A percentile compares a stretch with the other conserved stretches of the same genome.
phyloP scores from a whole-genome alignment of 495 filamentous ascomycete species.

The Daldinia concentrica region DNA sequence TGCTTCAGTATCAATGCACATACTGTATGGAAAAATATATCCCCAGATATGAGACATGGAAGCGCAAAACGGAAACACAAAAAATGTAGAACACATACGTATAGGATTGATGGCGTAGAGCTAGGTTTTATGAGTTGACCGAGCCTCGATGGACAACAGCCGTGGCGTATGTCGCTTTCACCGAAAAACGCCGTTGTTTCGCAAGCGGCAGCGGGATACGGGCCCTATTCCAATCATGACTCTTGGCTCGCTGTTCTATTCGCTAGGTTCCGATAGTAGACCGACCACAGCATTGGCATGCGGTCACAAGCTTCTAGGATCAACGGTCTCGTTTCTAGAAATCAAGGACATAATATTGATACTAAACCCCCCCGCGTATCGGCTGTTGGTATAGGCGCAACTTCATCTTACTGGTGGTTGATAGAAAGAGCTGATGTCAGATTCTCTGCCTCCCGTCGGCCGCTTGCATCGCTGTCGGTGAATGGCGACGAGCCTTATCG shows the following conservation, averaged over 20 bases:
- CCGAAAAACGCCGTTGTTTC: slow-evolving; percentile 3
- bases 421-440: slow-evolving; percentile 24
- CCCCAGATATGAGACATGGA: neutral
- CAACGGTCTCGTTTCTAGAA: neutral
- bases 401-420: neutral
- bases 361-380: neutral
- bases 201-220: slow-evolving; percentile 4
- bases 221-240: neutral
- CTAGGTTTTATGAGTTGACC: slow-evolving; percentile 10
- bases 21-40: neutral
- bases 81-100: neutral
- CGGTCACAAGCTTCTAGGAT: neutral
- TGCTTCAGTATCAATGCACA: slow-evolving; percentile 4
- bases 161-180: neutral
- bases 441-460: slow-evolving; percentile 13
- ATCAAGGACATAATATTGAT: neutral
- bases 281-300: slow-evolving; percentile 15
- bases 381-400: neutral
- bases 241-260: slow-evolving; percentile 11
- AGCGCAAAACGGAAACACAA: neutral
- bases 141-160: neutral
- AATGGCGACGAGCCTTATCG: neutral
- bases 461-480: slow-evolving; percentile 1
- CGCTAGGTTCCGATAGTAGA: slow-evolving; percentile 11
- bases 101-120: neutral